Evolutionary conservation across 306 rosid genomes (phyloP).

Genomic region (Dalbergia cochinchinensis): DNA sequence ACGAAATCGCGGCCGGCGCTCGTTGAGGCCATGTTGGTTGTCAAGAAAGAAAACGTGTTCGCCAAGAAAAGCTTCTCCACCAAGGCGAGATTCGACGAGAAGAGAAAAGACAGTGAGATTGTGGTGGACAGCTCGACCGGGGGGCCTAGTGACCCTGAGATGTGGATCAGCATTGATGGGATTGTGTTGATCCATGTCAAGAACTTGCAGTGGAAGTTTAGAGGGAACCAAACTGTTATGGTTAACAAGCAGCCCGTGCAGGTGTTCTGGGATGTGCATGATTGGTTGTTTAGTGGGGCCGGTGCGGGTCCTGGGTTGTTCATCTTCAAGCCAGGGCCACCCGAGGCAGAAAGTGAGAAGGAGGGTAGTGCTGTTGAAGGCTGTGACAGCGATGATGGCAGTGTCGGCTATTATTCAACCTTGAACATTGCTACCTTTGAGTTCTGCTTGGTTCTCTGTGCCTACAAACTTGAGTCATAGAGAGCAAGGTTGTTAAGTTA

Average conservation of each 20-base stretch:
- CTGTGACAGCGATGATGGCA: slow-evolving; percentile 66
- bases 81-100: slow-evolving; percentile 74
- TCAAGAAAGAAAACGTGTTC: slow-evolving; percentile 83
- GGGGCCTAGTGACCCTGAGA: slow-evolving; percentile 78
- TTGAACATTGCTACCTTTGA: slow-evolving; percentile 54
- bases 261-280: slow-evolving; percentile 95
- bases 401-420: slow-evolving; percentile 64
- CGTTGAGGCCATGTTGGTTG: slow-evolving; percentile 62
- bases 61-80: slow-evolving; percentile 83
- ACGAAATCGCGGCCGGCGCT: slow-evolving; percentile 80
- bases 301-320: slow-evolving; percentile 81
- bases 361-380: slow-evolving; percentile 62
- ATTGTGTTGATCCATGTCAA: slow-evolving; percentile 76
- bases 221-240: slow-evolving; percentile 86
- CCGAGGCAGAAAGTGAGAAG: slow-evolving; percentile 62
- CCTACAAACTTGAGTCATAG: slow-evolving; percentile 73
- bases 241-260: slow-evolving; percentile 81
- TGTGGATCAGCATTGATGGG: slow-evolving; percentile 97
- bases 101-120: slow-evolving; percentile 72
- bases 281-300: slow-evolving; percentile 78
- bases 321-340: slow-evolving; percentile 83
- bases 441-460: slow-evolving; percentile 80
- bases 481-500: slow-evolving; percentile 40
- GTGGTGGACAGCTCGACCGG: slow-evolving; percentile 76
- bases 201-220: slow-evolving; percentile 93